Conservation (phyloP, 208 protist species). For the Trypanosoma mega region DNA sequence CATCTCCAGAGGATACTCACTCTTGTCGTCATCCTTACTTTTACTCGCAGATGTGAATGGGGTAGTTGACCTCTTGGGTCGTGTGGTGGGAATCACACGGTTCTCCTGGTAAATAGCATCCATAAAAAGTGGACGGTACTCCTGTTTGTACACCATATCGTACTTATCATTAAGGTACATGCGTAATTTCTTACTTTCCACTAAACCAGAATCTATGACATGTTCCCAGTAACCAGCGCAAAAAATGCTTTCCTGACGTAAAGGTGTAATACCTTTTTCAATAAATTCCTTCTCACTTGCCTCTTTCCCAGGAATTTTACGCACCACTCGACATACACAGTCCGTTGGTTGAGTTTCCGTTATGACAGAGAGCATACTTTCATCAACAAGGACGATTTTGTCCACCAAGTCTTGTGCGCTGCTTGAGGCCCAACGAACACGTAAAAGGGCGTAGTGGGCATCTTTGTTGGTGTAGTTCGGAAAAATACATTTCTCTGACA, state of each 20-base stretch:
- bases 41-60: neutral
- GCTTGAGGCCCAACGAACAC: conserved; percentile 4
- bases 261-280: conserved; percentile 1
- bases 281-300: conserved; percentile 24
- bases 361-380: neutral
- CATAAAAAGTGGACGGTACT: conserved; percentile 47
- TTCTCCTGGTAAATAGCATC: conserved; percentile 24
- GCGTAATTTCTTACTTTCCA: conserved; percentile 57
- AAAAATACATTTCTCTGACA: neutral
- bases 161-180: conserved; percentile 75
- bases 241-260: conserved; percentile 16
- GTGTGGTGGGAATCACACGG: neutral
- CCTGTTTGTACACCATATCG: conserved; percentile 48
- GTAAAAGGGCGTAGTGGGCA: conserved; percentile 11
- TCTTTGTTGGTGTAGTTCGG: neutral
- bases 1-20: conserved; percentile 30
- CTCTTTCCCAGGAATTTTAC: neutral
- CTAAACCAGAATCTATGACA: conserved; percentile 42
- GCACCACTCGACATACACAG: neutral
- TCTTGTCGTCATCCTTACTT: conserved; percentile 19
- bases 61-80: conserved; percentile 4
- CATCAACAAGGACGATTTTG: neutral
- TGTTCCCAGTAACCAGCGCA: conserved; percentile 29
- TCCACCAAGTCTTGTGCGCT: neutral
- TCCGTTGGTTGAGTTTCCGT: neutral